These are phyloP conservation scores for Sporobolomyces roseus DNA, from an alignment of 768 basidiomycete species.

Conservation along the genomic window DNA sequence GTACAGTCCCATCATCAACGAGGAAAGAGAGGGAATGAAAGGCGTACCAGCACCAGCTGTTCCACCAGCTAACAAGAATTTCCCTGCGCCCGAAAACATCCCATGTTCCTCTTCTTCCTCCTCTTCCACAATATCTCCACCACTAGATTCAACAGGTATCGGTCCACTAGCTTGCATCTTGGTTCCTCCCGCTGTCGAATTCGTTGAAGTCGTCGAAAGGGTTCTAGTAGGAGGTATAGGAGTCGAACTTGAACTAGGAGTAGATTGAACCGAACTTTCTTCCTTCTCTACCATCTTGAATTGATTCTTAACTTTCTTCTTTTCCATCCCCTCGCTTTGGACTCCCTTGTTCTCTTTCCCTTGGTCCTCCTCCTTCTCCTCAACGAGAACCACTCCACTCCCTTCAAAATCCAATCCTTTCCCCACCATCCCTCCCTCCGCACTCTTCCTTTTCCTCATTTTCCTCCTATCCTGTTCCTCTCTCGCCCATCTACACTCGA, in stretches of 20 bases:
- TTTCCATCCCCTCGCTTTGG: neutral
- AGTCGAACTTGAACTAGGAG: slow-evolving; percentile 8
- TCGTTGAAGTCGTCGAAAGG: slow-evolving; percentile 7
- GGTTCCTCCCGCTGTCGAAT: neutral
- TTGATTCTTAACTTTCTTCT: neutral
- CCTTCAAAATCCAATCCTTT: slow-evolving; percentile 22
- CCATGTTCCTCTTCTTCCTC: slow-evolving; percentile 61
- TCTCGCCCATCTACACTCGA: slow-evolving; percentile 25
- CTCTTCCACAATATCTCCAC: slow-evolving; percentile 24
- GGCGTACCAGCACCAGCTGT: slow-evolving; percentile 83
- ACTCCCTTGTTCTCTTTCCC: slow-evolving; percentile 48
- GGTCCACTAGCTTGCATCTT: no score
- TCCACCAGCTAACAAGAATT: slow-evolving; percentile 89
- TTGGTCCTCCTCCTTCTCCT: neutral
- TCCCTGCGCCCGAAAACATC: slow-evolving; percentile 63
- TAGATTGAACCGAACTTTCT: neutral
- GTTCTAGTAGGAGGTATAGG: slow-evolving; percentile 11
- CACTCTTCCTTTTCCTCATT: neutral
- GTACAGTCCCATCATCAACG: neutral
- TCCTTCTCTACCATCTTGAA: slow-evolving; percentile 26
- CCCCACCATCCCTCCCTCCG: slow-evolving; percentile 8
- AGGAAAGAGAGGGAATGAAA: slow-evolving; percentile 10
- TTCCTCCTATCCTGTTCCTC: neutral
- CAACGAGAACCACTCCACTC: slow-evolving; percentile 23
- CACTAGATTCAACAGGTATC: no score